phyloP scores from a whole-genome alignment of 1,139 yeast genomes.

The Zygosaccharomyces pseudobailii region DNA sequence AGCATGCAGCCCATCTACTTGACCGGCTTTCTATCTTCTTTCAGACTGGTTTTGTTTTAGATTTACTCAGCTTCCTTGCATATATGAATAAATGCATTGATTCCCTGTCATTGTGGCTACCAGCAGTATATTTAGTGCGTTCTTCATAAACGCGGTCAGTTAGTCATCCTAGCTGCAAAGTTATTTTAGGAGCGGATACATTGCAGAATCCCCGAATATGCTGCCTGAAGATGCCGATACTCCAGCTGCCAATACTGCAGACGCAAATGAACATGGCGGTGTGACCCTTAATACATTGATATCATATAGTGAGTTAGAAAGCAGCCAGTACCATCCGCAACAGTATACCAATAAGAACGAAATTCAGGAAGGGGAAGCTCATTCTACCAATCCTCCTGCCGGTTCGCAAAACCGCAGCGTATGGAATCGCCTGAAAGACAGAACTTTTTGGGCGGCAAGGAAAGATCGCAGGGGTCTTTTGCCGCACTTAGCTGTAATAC shows the following conservation, averaged over 20 bases:
- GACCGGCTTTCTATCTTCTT: too few species aligned
- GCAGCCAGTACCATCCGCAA: not conserved
- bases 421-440: constrained; percentile 58
- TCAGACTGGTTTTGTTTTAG: too few species aligned
- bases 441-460: constrained; percentile 37
- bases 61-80: not conserved
- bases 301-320: not conserved
- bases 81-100: not conserved
- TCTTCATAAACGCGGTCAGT: not conserved
- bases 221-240: not conserved
- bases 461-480: constrained; percentile 52
- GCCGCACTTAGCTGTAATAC: constrained; percentile 49
- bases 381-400: not conserved
- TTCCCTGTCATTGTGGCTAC: not conserved
- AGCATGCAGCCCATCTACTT: too few species aligned
- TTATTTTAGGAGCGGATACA: not conserved
- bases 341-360: not conserved
- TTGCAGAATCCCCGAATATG: not conserved
- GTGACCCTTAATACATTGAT: not conserved
- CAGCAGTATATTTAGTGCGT: not conserved
- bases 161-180: not conserved
- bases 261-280: not conserved
- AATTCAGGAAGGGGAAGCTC: not conserved
- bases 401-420: constrained; percentile 43
- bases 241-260: not conserved